These are phyloP conservation scores for Thymus mandschuricus DNA, from an alignment of 257 asterid genomes.

Conservation along the genomic window DNA sequence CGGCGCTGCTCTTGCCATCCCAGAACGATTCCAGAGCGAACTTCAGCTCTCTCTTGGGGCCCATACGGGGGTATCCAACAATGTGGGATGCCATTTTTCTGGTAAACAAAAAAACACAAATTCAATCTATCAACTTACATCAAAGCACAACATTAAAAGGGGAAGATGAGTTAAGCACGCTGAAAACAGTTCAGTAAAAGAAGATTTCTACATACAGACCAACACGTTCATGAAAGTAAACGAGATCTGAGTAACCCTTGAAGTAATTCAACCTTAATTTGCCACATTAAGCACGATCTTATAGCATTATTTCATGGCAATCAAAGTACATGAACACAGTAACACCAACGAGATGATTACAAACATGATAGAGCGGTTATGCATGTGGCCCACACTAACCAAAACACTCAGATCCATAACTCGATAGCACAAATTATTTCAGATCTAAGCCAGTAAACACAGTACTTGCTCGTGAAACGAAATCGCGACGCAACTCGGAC, in stretches of 20 bases:
- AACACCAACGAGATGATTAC: background rate
- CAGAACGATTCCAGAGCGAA: conserved; percentile 65
- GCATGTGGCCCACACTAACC: conserved; percentile 22
- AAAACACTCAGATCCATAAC: conserved; percentile 42
- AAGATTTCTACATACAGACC: background rate
- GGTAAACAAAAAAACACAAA: conserved; percentile 21
- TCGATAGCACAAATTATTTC: conserved; percentile 1
- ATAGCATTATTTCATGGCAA: background rate
- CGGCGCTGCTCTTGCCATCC: conserved; percentile 54
- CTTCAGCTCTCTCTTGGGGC: conserved; percentile 93
- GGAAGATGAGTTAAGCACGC: background rate
- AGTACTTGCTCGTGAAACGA: conserved; percentile 36
- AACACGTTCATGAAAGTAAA: background rate
- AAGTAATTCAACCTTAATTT: conserved; percentile 8
- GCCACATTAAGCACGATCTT: conserved; percentile 12
- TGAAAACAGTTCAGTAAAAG: background rate
- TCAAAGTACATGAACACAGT: background rate
- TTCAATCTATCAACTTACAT: conserved; percentile 15
- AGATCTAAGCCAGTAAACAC: conserved; percentile 38
- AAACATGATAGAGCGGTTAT: background rate
- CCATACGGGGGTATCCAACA: conserved; percentile 97
- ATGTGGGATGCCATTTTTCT: conserved; percentile 81
- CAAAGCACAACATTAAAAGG: background rate
- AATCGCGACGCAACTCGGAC: conserved; percentile 43
- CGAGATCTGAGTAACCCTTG: background rate